These are phyloP conservation scores for Lachnellula suecica DNA, from an alignment of 2,329 filamentous ascomycete genomes.

Conservation along the genomic window DNA sequence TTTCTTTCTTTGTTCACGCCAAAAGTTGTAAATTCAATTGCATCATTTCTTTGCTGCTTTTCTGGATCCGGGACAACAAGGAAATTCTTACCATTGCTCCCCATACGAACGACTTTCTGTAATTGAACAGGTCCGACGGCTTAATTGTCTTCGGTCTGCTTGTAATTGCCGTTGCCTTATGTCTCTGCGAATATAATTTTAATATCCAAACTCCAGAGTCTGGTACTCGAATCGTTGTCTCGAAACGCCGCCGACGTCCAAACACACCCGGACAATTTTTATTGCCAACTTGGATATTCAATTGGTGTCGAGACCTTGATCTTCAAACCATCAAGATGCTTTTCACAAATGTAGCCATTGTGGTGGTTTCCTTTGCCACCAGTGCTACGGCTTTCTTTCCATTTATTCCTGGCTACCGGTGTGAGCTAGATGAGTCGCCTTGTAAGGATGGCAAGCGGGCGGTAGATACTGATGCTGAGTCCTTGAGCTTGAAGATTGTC, in stretches of 20 bases:
- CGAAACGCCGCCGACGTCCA: slow-evolving; percentile 6
- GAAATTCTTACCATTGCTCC: background rate
- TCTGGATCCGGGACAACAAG: slow-evolving; percentile 5
- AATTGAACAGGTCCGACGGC: slow-evolving; percentile 28
- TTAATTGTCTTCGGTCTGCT: slow-evolving; percentile 32
- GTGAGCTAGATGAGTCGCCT: slow-evolving; percentile 13
- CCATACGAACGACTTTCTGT: slow-evolving; percentile 5
- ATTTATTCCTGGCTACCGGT: slow-evolving; percentile 26
- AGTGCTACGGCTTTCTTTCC: slow-evolving; percentile 25
- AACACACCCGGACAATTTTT: background rate
- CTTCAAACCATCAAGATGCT: slow-evolving; percentile 17
- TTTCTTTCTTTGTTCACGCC: background rate
- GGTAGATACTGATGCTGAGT: slow-evolving; percentile 2
- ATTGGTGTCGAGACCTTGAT: background rate
- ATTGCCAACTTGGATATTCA: background rate
- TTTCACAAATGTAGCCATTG: slow-evolving; percentile 12
- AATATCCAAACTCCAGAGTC: slow-evolving; percentile 24
- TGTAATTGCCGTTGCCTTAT: slow-evolving; percentile 13
- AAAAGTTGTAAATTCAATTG: slow-evolving; percentile 7
- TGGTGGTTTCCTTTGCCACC: slow-evolving; percentile 14
- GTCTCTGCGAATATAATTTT: slow-evolving; percentile 24
- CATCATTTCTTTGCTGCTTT: slow-evolving; percentile 10
- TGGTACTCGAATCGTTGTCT: slow-evolving; percentile 22
- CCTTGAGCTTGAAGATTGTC: slow-evolving; percentile 13
- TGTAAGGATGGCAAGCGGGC: slow-evolving; percentile 8